Evolutionary conservation across 1,139 yeast species (phyloP), one percentile per base, ranked within the genome.

Genomic region (Taphrina betulina): DNA sequence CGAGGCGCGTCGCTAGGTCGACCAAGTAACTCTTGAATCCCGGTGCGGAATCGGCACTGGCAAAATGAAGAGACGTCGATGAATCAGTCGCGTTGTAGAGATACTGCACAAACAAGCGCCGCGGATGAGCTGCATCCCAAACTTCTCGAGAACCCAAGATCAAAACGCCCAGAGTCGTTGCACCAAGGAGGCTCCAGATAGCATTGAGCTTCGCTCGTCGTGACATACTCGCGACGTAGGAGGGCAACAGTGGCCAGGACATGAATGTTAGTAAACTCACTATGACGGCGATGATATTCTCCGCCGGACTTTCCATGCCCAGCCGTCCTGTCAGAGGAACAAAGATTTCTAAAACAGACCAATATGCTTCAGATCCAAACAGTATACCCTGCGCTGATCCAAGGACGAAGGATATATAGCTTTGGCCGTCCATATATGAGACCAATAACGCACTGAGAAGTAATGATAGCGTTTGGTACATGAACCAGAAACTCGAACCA

Each of bases 251-350:
- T 3, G 58, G 58, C 42, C 44, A 44, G 17, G 40, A 31, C 31
- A 50, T 23, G 34, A 35, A 41, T 16, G 45, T 36, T n/a, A 34
- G 10, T 24, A 36, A 14, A 10, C 41, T 26, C 23, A 51, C 54
- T 16, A 56, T 29, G 37, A 44, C 37, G 33, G 56, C 52, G 43
- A 56, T 50, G 38, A 56, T 43, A 28, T 52, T 50, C 22, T 56
- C 58, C 12, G 56, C 58, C 10, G 54, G 52, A n/a, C 46, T 42
- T 10, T 48, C 58, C 4, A 26, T 44, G 7, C 58, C 58, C 26
- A 56, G 29, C 16, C 58, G 56, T 10, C 58, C 58, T 4, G 58
- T 56, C 28, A 56, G 36, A 12, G 58, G 58, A 10, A 56, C 58
- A 29, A 56, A 56, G 20, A 51, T 56, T 33, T 51, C 58, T 24